Base-by-base conservation (phyloP, 371 early-diverging fungal genomes). In the Mortierella sp. region DNA sequence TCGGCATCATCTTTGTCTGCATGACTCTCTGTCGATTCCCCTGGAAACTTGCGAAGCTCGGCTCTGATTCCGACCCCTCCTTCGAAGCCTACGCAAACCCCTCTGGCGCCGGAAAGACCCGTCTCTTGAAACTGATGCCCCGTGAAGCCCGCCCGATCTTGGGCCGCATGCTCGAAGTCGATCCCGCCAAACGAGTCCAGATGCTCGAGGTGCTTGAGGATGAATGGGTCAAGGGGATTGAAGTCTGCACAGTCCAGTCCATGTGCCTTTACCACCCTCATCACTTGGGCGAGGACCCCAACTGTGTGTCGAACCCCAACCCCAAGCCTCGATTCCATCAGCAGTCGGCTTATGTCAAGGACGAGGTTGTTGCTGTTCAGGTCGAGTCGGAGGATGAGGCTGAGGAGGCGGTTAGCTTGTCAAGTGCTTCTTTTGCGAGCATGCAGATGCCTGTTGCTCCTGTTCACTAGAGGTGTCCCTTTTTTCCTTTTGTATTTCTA, bases 11-110 rank as follows among this genome's bases (percentile, higher is more conserved):
- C 11, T 94, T 90, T 83, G 88, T 93, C 64, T 94, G 95, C 72
- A 93, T 95, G 93, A 88, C 88, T 11, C 90, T 91, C 71, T 87
- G 90, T 34, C 91, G 92, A 24, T 94, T 95, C 74, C 95, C 95
- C 28, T 95, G 95, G 95, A 86, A 89, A 26, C 46, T 91, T 5
- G 90, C 93, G 73, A 80, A 85, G 40, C 81, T 87, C 24, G 61
- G 61, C 31, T 5, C 34, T 2, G 80, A 78, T 46, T 87, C 86
- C 50, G 92, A 91, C 78, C 79, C 86, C 21, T 90, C 91, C 26
- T 91, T 82, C 74, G 88, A 85, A 64, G 88, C 90, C 64, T 91
- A 80, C 81, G 73, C 83, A 26, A 84, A 78, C 28, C 73, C 86
- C 28, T 54, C 81, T 5, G 78, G 84, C 6, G 73, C 74, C 46